Evolutionary conservation across 805 yeast species (phyloP), one percentile per base, ranked within the genome.

Genomic region (Saccharomycopsis lassenensis): DNA sequence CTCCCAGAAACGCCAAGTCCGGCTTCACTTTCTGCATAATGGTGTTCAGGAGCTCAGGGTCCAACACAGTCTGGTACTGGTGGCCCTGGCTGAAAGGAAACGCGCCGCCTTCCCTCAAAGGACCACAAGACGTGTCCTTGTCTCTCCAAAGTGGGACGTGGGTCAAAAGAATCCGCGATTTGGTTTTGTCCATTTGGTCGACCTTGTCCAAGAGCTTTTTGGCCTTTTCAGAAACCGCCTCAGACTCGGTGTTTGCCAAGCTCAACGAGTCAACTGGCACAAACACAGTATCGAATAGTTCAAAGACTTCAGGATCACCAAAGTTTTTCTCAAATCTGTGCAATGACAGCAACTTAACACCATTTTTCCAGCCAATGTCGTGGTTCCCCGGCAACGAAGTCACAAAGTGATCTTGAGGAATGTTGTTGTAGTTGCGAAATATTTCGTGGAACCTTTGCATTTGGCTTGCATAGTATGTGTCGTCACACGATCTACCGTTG

Each of bases 301-400:
- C 37, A 16, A 71, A 67, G 25, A 68, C 50, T 10, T 57, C 59
- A 7, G 69, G 63, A 26, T 71, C 72, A 2, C 97, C 98, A 55
- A 85, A 89, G 51, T 62, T 67, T 1, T 76, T 58, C 25, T 68
- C 59, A 57, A 87, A 91, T 46, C 97, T 59, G 21, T 70, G 57
- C 31, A 70, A 57, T 16, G 77, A 73, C 1, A 62, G 55, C 18
- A 66, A 63, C n/a, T 72, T 63, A 5, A 91, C 72, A 0, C 75
- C 74, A 41, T 76, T 71, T 21, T 91, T 94, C 58, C 80, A 89
- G 1, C 99, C 99, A 46, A 91, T 84, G 53, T 91, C 99, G 54
- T 91, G 99, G 52, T 91, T 91, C 1, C 98, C 99, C 0, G 95
- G 95, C 21, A 71, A 49, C 7, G 65, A 59, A 60, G 62, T 56